These are phyloP conservation scores for Theobroma grandiflorum DNA, from an alignment of 441 rosid genomes.

Conservation along the genomic window DNA sequence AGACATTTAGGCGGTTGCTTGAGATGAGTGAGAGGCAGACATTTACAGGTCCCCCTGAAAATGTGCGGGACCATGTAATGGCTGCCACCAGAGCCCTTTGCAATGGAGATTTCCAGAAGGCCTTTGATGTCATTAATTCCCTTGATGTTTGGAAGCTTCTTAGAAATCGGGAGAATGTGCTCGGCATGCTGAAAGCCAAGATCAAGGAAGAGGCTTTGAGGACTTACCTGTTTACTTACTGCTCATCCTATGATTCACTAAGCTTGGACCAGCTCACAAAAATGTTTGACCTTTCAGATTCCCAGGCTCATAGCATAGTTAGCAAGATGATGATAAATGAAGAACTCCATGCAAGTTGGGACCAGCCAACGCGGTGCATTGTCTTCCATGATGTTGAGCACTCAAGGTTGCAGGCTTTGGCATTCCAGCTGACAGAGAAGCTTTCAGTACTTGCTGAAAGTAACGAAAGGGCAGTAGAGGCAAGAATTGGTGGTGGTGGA, in stretches of 20 bases:
- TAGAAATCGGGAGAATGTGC: conserved; percentile 46
- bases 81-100: conserved; percentile 69
- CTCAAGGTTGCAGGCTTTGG: conserved; percentile 72
- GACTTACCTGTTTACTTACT: conserved; percentile 63
- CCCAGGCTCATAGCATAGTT: conserved; percentile 53
- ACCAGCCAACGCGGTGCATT: conserved; percentile 77
- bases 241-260: conserved; percentile 54
- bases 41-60: conserved; percentile 71
- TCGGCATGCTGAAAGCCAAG: conserved; percentile 62
- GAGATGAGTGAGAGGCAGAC: conserved; percentile 72
- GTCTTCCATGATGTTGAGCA: conserved; percentile 74
- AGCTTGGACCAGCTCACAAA: conserved; percentile 60
- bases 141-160: conserved; percentile 77
- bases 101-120: conserved; percentile 63
- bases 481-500: conserved; percentile 66
- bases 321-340: conserved; percentile 77
- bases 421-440: conserved; percentile 80
- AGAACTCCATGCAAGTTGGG: conserved; percentile 84
- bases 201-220: conserved; percentile 75
- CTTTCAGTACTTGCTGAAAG: conserved; percentile 61
- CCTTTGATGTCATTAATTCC: conserved; percentile 54
- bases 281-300: conserved; percentile 63
- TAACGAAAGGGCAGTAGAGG: conserved; percentile 74
- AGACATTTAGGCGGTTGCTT: conserved; percentile 65
- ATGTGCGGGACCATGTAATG: conserved; percentile 74